phyloP scores from a whole-genome alignment of 768 basidiomycete species.

The Collybiopsis confluens region DNA sequence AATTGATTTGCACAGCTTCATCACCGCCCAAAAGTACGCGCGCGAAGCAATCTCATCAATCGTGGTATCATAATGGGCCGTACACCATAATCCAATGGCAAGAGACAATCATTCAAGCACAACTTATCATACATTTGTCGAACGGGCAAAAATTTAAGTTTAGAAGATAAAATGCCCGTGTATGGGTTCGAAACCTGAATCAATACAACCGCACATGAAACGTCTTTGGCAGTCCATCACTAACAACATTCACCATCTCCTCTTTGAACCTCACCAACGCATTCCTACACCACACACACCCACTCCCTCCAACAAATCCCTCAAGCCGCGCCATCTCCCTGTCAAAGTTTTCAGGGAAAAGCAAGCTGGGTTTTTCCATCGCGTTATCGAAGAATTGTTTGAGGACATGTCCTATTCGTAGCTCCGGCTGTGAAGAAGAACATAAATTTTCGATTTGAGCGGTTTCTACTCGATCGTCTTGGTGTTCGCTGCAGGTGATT shows the following conservation, averaged over 20 bases:
- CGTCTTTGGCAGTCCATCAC: not conserved
- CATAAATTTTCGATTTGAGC: not conserved
- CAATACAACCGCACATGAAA: not conserved
- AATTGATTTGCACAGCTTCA: too few relatives aligned
- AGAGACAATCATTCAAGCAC: too few relatives aligned
- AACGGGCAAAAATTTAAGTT: too few relatives aligned
- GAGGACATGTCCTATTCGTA: not conserved
- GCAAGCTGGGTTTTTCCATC: not conserved
- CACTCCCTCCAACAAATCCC: not conserved
- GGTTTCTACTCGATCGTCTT: not conserved
- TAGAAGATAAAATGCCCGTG: too few relatives aligned
- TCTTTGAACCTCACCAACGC: slow-evolving; percentile 2
- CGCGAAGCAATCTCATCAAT: too few relatives aligned
- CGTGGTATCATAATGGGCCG: too few relatives aligned
- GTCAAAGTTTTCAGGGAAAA: not conserved
- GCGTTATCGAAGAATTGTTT: not conserved
- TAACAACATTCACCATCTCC: not conserved
- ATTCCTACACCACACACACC: slow-evolving; percentile 2
- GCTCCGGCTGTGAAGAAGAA: not conserved
- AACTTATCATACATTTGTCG: too few relatives aligned
- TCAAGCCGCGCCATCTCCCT: not conserved
- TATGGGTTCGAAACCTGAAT: not conserved
- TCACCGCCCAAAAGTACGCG: too few relatives aligned
- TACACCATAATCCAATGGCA: too few relatives aligned
- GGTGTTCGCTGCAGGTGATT: not conserved